Conservation (phyloP, 768 basidiomycete species). For the Pulveroboletus sp. region DNA sequence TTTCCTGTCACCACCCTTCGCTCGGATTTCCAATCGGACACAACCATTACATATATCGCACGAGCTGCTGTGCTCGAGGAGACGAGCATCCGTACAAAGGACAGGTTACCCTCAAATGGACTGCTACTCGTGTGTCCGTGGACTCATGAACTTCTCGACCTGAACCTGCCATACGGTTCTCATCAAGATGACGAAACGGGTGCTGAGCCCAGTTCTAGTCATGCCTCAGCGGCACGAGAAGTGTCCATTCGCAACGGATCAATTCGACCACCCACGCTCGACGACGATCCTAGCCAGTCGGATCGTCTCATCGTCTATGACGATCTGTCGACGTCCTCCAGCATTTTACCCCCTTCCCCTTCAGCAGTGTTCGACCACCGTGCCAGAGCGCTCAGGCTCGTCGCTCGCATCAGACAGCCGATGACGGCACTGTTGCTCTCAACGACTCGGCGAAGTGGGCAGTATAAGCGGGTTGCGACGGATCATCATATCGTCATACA, state of each 20-base stretch:
- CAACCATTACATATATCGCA: not conserved
- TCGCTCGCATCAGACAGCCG: not conserved
- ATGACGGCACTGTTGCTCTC: constrained; percentile 6
- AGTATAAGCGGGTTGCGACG: constrained; percentile 20
- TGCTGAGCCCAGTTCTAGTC: not conserved
- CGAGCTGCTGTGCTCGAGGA: not conserved
- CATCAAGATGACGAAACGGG: not conserved
- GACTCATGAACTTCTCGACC: constrained; percentile 6
- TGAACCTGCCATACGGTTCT: not conserved
- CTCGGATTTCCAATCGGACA: not conserved
- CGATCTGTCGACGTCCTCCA: not conserved
- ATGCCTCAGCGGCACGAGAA: not conserved
- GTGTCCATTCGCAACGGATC: not conserved
- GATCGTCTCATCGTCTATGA: not conserved
- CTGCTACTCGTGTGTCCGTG: constrained; percentile 9
- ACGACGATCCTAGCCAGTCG: not conserved
- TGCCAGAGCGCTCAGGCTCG: constrained; percentile 1
- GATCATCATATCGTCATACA: constrained; percentile 2
- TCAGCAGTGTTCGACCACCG: not conserved
- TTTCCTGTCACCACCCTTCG: not conserved
- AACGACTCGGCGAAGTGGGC: not conserved
- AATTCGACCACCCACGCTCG: not conserved
- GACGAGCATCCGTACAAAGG: not conserved
- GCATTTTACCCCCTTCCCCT: not conserved
- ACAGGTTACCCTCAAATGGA: not conserved